phyloP scores from a whole-genome alignment of 176 grass and related monocot species.

The Oryza brachyantha region DNA sequence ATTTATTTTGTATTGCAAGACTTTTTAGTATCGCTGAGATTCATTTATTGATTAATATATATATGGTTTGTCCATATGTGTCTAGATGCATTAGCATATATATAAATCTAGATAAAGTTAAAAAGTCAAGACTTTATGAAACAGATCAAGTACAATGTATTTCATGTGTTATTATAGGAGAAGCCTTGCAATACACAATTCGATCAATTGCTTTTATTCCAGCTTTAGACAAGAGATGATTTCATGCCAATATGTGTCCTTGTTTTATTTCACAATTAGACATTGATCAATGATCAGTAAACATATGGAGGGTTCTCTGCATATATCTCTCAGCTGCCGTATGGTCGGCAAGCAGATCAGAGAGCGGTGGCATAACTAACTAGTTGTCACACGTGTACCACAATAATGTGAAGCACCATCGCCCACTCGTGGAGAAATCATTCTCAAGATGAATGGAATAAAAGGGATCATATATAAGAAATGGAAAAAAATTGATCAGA shows the following conservation, averaged over 20 bases:
- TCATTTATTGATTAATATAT: no score
- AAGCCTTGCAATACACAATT: no score
- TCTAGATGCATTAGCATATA: no score
- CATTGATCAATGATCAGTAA: not conserved
- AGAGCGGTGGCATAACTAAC: conserved; percentile 9
- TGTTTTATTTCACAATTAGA: not conserved
- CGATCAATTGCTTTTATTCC: not conserved
- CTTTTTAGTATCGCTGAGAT: no score
- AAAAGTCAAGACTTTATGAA: no score
- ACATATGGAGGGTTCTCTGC: not conserved
- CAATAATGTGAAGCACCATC: conserved; percentile 50
- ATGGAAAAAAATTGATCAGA: not conserved
- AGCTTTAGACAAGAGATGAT: not conserved
- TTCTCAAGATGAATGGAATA: conserved; percentile 23
- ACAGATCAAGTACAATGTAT: no score
- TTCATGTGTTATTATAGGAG: no score
- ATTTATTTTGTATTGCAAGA: no score
- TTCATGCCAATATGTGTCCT: not conserved
- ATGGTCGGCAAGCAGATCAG: not conserved
- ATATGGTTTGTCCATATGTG: no score
- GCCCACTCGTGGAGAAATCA: conserved; percentile 39
- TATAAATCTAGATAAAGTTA: no score
- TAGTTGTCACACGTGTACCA: conserved; percentile 38
- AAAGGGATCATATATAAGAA: not conserved
- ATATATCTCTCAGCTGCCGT: not conserved